A percentile compares a stretch with the other conserved stretches of the same genome.
phyloP scores from a whole-genome alignment of 768 basidiomycete genomes.

The Lyophyllum decastes region DNA sequence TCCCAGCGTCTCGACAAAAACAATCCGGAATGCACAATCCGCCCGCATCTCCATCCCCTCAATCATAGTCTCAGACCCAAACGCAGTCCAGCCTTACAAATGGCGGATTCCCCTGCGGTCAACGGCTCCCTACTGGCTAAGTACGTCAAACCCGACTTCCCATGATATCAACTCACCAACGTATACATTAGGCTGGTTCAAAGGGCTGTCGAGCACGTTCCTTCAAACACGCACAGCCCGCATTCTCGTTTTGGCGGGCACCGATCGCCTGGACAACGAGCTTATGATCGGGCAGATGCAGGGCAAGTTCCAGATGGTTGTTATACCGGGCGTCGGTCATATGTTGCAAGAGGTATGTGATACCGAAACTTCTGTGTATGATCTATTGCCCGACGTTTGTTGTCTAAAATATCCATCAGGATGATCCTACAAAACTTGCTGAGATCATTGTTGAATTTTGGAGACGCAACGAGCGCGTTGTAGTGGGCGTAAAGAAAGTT shows the following conservation, averaged over 20 bases:
- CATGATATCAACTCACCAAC: too few species aligned
- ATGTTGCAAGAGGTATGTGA: constrained; percentile 86
- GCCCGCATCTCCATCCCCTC: constrained; percentile 90
- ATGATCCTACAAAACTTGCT: constrained; percentile 81
- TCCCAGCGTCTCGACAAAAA: constrained; percentile 71
- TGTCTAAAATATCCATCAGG: constrained; percentile 55
- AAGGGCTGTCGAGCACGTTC: constrained; percentile 78
- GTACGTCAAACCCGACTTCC: too few species aligned
- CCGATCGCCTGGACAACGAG: constrained; percentile 89
- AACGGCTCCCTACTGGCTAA: constrained; percentile 89
- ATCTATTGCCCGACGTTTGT: too few species aligned
- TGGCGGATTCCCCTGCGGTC: constrained; percentile 87
- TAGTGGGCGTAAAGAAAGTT: constrained; percentile 61
- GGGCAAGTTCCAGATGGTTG: constrained; percentile 92
- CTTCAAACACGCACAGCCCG: constrained; percentile 78
- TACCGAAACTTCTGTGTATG: neutral
- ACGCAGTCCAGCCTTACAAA: constrained; percentile 43
- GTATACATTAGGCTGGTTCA: constrained; percentile 99
- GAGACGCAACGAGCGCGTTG: constrained; percentile 79
- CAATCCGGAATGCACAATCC: constrained; percentile 79
- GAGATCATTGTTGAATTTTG: constrained; percentile 87
- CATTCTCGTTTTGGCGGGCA: constrained; percentile 87
- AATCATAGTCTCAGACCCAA: constrained; percentile 56
- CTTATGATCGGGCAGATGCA: constrained; percentile 98
- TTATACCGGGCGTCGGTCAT: constrained; percentile 87